Evolutionary conservation across 108 stramenopile species (phyloP).

Genomic region (Fragilariopsis cylindrus): DNA sequence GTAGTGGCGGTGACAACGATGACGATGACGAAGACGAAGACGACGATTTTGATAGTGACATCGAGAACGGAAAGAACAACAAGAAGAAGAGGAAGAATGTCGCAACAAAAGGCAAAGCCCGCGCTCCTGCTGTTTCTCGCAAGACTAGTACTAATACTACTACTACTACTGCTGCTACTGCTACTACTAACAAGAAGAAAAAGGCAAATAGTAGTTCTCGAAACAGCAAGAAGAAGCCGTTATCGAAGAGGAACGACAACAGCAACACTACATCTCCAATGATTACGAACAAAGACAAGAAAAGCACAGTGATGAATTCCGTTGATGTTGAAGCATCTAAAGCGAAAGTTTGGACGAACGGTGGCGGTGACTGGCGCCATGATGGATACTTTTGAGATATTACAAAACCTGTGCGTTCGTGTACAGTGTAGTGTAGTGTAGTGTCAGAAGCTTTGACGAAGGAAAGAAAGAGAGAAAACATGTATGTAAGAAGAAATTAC

Average conservation of each 20-base stretch:
- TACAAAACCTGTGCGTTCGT: no score
- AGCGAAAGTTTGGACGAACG: constrained; percentile 8
- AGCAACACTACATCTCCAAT: not conserved
- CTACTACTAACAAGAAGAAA: not conserved
- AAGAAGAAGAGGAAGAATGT: not conserved
- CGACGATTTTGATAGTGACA: not conserved
- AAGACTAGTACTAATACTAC: no score
- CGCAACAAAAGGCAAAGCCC: not conserved
- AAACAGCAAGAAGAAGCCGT: not conserved
- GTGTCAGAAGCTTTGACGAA: no score
- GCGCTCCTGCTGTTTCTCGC: not conserved
- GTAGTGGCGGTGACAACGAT: not conserved
- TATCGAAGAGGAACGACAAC: not conserved
- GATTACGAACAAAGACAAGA: not conserved
- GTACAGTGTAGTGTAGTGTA: no score
- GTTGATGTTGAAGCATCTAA: no score
- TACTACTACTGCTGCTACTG: not conserved
- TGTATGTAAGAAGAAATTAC: no score
- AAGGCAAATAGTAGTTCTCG: not conserved
- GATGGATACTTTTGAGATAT: no score
- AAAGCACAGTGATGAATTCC: not conserved
- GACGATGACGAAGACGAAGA: not conserved
- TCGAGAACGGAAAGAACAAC: not conserved
- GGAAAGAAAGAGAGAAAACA: no score
- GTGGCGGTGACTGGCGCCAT: constrained; percentile 8